Percentiles rank a stretch among this genome's conserved stretches.
These are phyloP conservation scores for Arabis alpina DNA, from an alignment of 345 rosid species.

Conservation along the genomic window DNA sequence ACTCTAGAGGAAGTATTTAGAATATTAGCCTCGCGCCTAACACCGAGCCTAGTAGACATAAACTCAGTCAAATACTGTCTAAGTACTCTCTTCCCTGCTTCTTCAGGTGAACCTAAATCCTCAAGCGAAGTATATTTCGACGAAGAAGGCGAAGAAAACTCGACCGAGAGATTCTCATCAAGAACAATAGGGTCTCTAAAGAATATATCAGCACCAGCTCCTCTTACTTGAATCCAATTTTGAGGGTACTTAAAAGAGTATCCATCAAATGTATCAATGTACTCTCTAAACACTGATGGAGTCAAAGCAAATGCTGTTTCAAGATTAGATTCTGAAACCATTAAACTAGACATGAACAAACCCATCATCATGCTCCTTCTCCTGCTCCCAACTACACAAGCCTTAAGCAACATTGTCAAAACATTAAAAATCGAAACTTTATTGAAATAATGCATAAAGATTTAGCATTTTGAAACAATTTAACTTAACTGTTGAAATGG, in stretches of 20 bases:
- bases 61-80: constrained; percentile 91
- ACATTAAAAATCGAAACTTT: background rate
- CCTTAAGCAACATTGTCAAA: constrained; percentile 54
- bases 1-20: constrained; percentile 75
- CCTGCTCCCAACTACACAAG: constrained; percentile 71
- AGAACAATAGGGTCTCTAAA: constrained; percentile 88
- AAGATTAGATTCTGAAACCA: constrained; percentile 51
- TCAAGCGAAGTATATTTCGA: constrained; percentile 76
- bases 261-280: constrained; percentile 88
- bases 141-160: constrained; percentile 96
- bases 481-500: constrained; percentile 1
- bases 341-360: constrained; percentile 60
- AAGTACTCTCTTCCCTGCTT: constrained; percentile 81
- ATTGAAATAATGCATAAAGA: background rate
- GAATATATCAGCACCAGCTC: constrained; percentile 94
- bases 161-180: constrained; percentile 84
- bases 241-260: constrained; percentile 86
- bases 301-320: constrained; percentile 51
- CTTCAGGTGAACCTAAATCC: constrained; percentile 84
- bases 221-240: constrained; percentile 90
- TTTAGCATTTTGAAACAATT: background rate
- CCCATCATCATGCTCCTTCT: constrained; percentile 57
- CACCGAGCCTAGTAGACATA: constrained; percentile 96
- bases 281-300: constrained; percentile 62
- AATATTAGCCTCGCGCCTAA: constrained; percentile 68